phyloP scores from a whole-genome alignment of 2,329 filamentous ascomycete genomes.

The Didymellaceae sp. region DNA sequence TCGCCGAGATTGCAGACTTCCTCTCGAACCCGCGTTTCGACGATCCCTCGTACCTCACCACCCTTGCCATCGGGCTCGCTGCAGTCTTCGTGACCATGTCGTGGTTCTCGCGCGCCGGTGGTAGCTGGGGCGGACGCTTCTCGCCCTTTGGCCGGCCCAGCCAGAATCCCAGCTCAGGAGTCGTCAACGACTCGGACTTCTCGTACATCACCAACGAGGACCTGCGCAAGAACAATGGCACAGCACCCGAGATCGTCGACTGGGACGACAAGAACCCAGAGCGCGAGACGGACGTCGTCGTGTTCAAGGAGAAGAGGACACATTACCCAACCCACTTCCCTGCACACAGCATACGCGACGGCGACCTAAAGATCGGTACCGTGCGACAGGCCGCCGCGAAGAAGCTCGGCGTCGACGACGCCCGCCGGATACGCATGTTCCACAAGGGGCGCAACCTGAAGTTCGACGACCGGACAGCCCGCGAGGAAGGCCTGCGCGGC shows the following conservation, averaged over 20 bases:
- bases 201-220: conserved; percentile 84
- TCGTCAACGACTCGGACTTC: conserved; percentile 78
- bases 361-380: conserved; percentile 70
- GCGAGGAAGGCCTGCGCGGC: conserved; percentile 63
- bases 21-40: conserved; percentile 41
- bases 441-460: conserved; percentile 77
- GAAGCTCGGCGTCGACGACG: conserved; percentile 67
- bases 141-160: conserved; percentile 56
- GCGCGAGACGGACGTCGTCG: conserved; percentile 71
- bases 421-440: conserved; percentile 67
- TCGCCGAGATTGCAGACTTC: conserved; percentile 33
- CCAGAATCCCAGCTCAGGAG: conserved; percentile 50
- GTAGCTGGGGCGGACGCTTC: conserved; percentile 54
- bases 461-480: conserved; percentile 64
- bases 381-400: conserved; percentile 71
- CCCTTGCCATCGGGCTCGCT: conserved; percentile 46
- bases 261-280: conserved; percentile 49
- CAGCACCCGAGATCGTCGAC: conserved; percentile 49
- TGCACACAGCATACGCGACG: conserved; percentile 76
- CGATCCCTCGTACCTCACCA: conserved; percentile 42
- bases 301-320: conserved; percentile 71
- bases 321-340: conserved; percentile 76
- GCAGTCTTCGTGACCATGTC: conserved; percentile 53
- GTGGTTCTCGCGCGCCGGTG: conserved; percentile 55
- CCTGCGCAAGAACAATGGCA: conserved; percentile 56